Evolutionary conservation across 2,329 filamentous ascomycete species (phyloP), one percentile per base, ranked within the genome.

Genomic region (Ascosphaera acerosa): DNA sequence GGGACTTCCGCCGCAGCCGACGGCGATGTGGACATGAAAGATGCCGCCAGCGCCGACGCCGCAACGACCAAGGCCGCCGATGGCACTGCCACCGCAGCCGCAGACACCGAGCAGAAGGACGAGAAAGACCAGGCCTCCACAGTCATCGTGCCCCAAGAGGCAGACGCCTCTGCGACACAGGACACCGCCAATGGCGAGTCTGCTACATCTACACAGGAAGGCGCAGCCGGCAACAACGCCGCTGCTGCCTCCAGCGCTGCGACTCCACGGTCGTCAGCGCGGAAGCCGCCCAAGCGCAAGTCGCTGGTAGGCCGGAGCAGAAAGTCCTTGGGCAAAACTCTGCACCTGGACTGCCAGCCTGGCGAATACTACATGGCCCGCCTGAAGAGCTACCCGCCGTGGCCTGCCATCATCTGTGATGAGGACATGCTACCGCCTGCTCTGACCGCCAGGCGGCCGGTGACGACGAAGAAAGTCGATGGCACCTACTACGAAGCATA

Each of bases 361-460:
- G 87, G 89, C 41, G 75, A 94, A 44, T 76, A 82, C 54, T 94
- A 76, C 55, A 71, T 90, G 47, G 80, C 89, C 39, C 77, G 82
- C 51, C 70, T 97, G 52, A 91, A 89, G 61, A 87, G 84, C 36
- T 90, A 78, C 52, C 78, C 87, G 18, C 73, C 78, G 23, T 97
- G 87, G 87, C 87, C 87, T 10, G 74, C 80, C 33, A 76, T 97
- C 47, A 70, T 97, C 42, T 87, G 78, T 50, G 81, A 91, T 48
- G 84, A 97, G 51, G 71, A 74, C 37, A 94, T 97, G 73, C 69
- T 97, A 14, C 84, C 87, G 2, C 61, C 70, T 35, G 69, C 64
- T 10, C 64, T 97, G 15, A 55, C 89, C 33, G 75, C 64, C 44
- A 66, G 65, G 29, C 74, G 87, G 37, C 87, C 84, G 6, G 77